phyloP scores from a whole-genome alignment of 2,329 filamentous ascomycete genomes.

The Lachnellula arida region DNA sequence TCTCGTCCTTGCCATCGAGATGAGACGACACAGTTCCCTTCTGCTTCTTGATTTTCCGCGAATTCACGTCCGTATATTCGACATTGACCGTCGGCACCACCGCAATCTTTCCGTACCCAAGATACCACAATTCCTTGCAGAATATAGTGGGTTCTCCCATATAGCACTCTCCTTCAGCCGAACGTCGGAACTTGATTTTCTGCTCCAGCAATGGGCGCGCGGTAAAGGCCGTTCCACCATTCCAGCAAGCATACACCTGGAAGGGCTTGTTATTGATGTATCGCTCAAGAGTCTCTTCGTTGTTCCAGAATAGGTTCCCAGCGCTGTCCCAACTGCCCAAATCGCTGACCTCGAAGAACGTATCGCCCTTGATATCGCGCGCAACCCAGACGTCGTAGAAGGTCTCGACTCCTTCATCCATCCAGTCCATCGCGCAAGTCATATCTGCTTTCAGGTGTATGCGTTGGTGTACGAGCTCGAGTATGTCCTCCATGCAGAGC shows the following conservation, averaged over 20 bases:
- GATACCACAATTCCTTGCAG: slow-evolving; percentile 52
- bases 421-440: slow-evolving; percentile 58
- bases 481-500: slow-evolving; percentile 49
- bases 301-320: slow-evolving; percentile 50
- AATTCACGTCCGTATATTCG: slow-evolving; percentile 46
- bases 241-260: slow-evolving; percentile 59
- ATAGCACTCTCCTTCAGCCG: slow-evolving; percentile 42
- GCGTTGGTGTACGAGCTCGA: slow-evolving; percentile 51
- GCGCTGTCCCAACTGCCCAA: slow-evolving; percentile 44
- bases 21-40: slow-evolving; percentile 43
- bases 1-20: background rate
- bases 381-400: slow-evolving; percentile 57
- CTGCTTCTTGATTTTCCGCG: slow-evolving; percentile 41
- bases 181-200: slow-evolving; percentile 42
- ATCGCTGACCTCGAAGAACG: slow-evolving; percentile 50
- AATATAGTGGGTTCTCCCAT: slow-evolving; percentile 53
- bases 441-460: slow-evolving; percentile 45
- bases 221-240: slow-evolving; percentile 47
- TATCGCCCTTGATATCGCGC: slow-evolving; percentile 47
- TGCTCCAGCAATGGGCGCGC: slow-evolving; percentile 43
- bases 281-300: slow-evolving; percentile 33
- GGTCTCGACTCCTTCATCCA: slow-evolving; percentile 37
- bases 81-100: slow-evolving; percentile 53
- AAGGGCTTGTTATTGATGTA: slow-evolving; percentile 42
- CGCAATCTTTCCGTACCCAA: slow-evolving; percentile 47